Evolutionary conservation across 1,139 yeast species (phyloP), one percentile per base, ranked within the genome.

Genomic region (Suzukiozyma palmioleophila): DNA sequence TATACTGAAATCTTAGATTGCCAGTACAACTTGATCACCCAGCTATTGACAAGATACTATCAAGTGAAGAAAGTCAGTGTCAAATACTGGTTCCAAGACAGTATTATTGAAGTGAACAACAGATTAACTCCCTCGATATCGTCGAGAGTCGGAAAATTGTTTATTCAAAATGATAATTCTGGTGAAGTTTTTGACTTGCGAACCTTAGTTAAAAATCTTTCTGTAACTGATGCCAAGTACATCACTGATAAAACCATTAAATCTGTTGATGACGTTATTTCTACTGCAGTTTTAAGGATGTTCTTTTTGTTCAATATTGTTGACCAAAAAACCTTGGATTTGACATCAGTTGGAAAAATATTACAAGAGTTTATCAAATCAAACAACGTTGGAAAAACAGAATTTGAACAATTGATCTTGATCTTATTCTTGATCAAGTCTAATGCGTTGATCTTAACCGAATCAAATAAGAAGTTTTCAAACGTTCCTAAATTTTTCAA

Each of bases 31-130:
- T 66, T 87, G 40, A 59, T 90, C 25, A 81, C 95, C 12, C 83
- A 80, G 49, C 75, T 83, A 25, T 72, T 90, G 50, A 84, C 89
- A 42, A 79, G 97, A 55, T 92, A 87, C 59, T 89, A 82, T 58
- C 97, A 90, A 57, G 83, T 78, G 42, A 87, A 84, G 55, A 81
- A 76, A 43, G 72, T 86, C 24, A 62, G 67, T 33, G 75, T 80
- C 27, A 65, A 67, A 24, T 78, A 74, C 40, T 84, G 88, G 81
- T 84, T 73, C 56, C 76, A 76, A 33, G 74, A 74, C 11, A 71
- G 68, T 10, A 50, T 60, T 8, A 53, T 67, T 28, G 75, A 72
- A 40, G 58, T 84, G 25, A 72, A 73, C 33, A 80, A 79, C 47
- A 69, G 84, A 47, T 51, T 75, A 39, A 62, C 68, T 1, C 84